Evolutionary conservation across 306 rosid species (phyloP), one percentile per base, ranked within the genome.

Genomic region (Ziziphus jujuba): DNA sequence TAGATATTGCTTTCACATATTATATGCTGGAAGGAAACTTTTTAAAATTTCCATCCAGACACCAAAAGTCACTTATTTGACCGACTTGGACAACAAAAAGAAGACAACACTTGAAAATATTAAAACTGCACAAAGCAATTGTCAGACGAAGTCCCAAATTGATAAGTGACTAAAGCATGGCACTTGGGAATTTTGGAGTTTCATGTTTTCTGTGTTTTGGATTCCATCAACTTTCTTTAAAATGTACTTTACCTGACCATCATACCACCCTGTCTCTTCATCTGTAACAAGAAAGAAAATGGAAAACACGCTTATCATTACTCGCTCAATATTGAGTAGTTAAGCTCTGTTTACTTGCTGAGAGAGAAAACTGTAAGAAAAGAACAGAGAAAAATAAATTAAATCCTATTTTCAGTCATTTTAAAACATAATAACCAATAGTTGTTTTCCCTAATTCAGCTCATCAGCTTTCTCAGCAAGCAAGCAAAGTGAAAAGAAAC

Each of bases 261-360:
- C 97, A 57, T 92, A 93, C 98, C 98, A 93, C 36, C 98, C 98
- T 8, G 97, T 90, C 82, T 93, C 98, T 81, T 93, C 98, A 59
- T 93, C 98, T 93, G 86, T 44, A 76, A 65, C 33, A 71, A 40
- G 15, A 71, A 82, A 31, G 50, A 38, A 56, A 9, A 4, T 25
- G 7, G 13, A 44, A 53, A 71, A 51, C 61, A 47, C 47, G 11
- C 17, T 23, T 51, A 63, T 51, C 21, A 12, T 14, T 15, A 1
- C 12, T 44, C 2, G 6, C 6, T 50, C 13, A 47, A n/a, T 50
- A 16, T 16, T 17, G 3, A 36, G 31, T 23, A 49, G 35, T 10
- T 20, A 14, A 15, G 54, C 20, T 49, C 55, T 50, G 22, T 19
- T 50, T 49, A 6, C 9, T 49, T 49, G 21, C 54, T 49, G 17